Evolutionary conservation across 2,329 filamentous ascomycete genomes (phyloP).

Genomic region (Ceratocystis cubensis): DNA sequence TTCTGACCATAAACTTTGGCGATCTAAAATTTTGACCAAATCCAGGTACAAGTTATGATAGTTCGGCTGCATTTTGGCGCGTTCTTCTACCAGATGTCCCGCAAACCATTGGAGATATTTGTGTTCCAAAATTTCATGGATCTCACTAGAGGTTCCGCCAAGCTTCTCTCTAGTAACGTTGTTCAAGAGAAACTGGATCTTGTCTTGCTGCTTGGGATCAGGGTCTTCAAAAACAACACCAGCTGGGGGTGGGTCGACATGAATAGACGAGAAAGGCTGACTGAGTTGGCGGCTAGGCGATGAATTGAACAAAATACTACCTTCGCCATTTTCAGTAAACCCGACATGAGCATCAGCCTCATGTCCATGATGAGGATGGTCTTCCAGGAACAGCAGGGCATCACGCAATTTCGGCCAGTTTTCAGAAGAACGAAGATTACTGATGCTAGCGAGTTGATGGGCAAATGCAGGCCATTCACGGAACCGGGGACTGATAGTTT

Average conservation of each 20-base stretch:
- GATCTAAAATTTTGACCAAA: slow-evolving; percentile 69
- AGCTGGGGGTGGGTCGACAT: slow-evolving; percentile 55
- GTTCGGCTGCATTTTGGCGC: slow-evolving; percentile 94
- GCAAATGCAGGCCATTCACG: slow-evolving; percentile 95
- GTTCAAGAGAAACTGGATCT: slow-evolving; percentile 90
- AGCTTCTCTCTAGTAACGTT: slow-evolving; percentile 89
- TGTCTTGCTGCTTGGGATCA: slow-evolving; percentile 73
- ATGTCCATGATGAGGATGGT: slow-evolving; percentile 4
- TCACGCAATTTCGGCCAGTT: slow-evolving; percentile 51
- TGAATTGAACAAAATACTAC: slow-evolving; percentile 26
- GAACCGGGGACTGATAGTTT: slow-evolving; percentile 73
- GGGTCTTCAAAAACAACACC: slow-evolving; percentile 66
- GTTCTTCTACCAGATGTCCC: slow-evolving; percentile 83
- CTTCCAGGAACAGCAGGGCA: slow-evolving; percentile 15
- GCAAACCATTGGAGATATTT: slow-evolving; percentile 95
- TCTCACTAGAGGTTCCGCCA: slow-evolving; percentile 67
- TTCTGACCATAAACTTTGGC: slow-evolving; percentile 69
- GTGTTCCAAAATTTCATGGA: slow-evolving; percentile 64
- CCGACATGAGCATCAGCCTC: not conserved
- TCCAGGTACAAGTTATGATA: slow-evolving; percentile 90
- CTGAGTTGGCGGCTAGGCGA: slow-evolving; percentile 42
- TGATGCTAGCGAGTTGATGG: slow-evolving; percentile 68
- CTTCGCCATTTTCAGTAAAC: slow-evolving; percentile 9
- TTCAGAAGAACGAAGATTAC: slow-evolving; percentile 70
- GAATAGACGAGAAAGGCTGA: slow-evolving; percentile 65